phyloP scores from a whole-genome alignment of 169 alveolate genomes.

The Cryptosporidium meleagridis region DNA sequence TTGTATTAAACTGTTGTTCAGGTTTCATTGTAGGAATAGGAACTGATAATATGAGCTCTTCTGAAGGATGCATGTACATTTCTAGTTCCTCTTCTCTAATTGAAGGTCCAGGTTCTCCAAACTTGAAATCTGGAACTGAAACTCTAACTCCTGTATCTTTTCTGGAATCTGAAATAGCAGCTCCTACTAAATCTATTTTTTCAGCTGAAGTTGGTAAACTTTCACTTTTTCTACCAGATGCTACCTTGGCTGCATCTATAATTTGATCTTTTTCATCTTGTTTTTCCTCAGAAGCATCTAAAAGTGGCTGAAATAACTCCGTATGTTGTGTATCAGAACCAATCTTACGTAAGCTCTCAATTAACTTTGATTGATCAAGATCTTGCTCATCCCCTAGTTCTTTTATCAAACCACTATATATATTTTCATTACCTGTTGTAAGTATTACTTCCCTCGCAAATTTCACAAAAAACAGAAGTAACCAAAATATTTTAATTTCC shows the following conservation, averaged over 20 bases:
- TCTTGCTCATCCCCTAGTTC: not conserved
- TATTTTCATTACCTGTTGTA: not conserved
- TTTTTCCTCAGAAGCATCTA: not conserved
- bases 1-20: constrained; percentile 26
- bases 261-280: not conserved
- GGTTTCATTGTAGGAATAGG: constrained; percentile 67
- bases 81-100: constrained; percentile 45
- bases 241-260: not conserved
- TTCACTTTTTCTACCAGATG: not conserved
- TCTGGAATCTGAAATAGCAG: not conserved
- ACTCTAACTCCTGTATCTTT: not conserved
- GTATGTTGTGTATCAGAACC: not conserved
- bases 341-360: not conserved
- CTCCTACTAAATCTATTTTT: not conserved
- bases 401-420: not conserved
- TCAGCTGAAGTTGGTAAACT: not conserved
- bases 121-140: constrained; percentile 13
- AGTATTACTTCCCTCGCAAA: constrained; percentile 27
- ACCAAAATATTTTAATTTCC: constrained; percentile 2
- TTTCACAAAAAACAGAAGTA: constrained; percentile 38
- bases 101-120: constrained; percentile 47
- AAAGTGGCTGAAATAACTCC: not conserved
- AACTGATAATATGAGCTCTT: constrained; percentile 15
- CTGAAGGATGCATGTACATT: constrained; percentile 31
- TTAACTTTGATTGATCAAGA: not conserved